Evolutionary conservation across 192 early-diverging fungal genomes (phyloP), one percentile per base, ranked within the genome.

Genomic region (Coemansia sp.): DNA sequence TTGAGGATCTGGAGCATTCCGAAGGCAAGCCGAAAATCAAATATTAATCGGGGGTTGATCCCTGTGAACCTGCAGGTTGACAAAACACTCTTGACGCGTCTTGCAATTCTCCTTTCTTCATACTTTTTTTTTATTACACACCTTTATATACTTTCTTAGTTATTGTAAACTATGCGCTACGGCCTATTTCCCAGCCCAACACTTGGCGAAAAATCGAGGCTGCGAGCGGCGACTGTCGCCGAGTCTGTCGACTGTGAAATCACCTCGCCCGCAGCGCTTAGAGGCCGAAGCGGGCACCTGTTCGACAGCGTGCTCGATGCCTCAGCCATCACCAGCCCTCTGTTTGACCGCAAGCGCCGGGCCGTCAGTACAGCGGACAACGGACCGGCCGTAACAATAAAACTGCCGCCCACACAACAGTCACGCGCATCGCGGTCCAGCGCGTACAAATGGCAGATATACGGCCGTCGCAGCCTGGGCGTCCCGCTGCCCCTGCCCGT

Each of bases 1-100:
- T 72, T 67, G 77, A 85, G 21, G 79, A 81, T 36, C 59, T 85
- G 67, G 73, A 78, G 0, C 61, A 64, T 31, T 19, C 34, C 0
- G 74, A 71, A 11, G 59, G 69, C 63, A 70, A 81, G 59, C 75
- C 69, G 21, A 65, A 44, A 13, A 74, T 78, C 64, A 76, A 67
- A 40, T 73, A 81, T 37, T 81, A 66, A 48, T 21, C 24, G 24
- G 24, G 24, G 24, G 24, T 27, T 27, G 24, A 19, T 19, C 45
- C 45, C n/a, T 46, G 45, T 6, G n/a, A 46, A 16, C 37, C 60
- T 13, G 6, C 37, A 21, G 9, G 17, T 21, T 19, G 27, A 36
- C 45, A 53, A 54, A 31, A 56, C 6, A 17, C 6, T 53, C 51
- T 31, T 29, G 6, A 16, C 51, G 51, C 4, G 51, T 53, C 27